A percentile compares a stretch with the other conserved stretches of the same genome.
Conservation (phyloP, 495 filamentous ascomycete genomes). For the Amorphotheca resinae region DNA sequence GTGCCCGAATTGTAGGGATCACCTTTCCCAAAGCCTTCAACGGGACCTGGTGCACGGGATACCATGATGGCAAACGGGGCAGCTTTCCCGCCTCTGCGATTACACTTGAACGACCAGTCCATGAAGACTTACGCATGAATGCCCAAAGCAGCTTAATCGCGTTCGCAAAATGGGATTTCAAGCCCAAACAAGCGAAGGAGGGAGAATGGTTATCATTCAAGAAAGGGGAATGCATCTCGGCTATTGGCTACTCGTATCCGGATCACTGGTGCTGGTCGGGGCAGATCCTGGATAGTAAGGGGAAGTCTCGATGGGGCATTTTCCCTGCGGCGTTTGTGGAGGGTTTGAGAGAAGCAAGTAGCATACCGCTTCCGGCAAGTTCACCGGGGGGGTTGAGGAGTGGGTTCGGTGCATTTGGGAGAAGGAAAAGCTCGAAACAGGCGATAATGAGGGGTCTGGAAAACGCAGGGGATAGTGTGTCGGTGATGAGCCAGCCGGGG, state of each 20-base stretch:
- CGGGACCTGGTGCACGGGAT: conserved; percentile 32
- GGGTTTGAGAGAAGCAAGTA: conserved; percentile 7
- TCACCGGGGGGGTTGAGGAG: too few species aligned
- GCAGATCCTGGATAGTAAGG: conserved; percentile 20
- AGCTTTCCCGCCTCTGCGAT: conserved; percentile 29
- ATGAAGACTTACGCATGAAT: conserved; percentile 26
- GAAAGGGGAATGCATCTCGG: conserved; percentile 30
- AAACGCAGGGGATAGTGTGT: too few species aligned
- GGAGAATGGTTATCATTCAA: conserved; percentile 28
- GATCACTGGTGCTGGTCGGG: conserved; percentile 37
- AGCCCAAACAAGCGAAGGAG: conserved; percentile 27
- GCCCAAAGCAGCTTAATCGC: conserved; percentile 25
- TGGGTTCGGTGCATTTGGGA: too few species aligned
- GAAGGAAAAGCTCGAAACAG: too few species aligned
- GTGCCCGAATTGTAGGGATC: conserved; percentile 32
- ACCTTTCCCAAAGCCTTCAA: conserved; percentile 33
- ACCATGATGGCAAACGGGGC: conserved; percentile 33
- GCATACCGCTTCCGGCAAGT: too few species aligned
- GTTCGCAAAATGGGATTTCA: conserved; percentile 32
- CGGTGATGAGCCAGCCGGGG: too few species aligned
- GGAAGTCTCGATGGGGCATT: conserved; percentile 29
- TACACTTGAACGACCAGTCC: conserved; percentile 24
- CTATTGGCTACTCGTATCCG: conserved; percentile 23
- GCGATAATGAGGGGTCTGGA: too few species aligned
- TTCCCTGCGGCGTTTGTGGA: conserved; percentile 27